A percentile compares a stretch with the other conserved stretches of the same genome.
Evolutionary conservation across 768 basidiomycete species (phyloP).

Genomic region (Daedaleopsis sinensis): DNA sequence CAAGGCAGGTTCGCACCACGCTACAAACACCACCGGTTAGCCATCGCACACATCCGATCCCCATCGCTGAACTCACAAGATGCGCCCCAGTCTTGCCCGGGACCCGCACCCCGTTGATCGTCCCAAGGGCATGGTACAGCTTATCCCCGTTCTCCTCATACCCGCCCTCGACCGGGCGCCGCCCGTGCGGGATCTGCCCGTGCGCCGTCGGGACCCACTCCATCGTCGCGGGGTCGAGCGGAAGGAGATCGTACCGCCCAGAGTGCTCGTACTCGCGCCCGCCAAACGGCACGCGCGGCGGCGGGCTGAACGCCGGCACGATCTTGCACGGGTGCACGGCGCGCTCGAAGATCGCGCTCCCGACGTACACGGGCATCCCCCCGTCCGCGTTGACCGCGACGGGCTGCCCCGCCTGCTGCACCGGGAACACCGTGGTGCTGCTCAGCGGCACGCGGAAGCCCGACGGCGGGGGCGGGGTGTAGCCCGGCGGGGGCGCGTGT

Average conservation of each 20-base stretch:
- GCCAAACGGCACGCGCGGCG: slow-evolving; percentile 62
- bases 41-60: background rate
- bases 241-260: slow-evolving; percentile 76
- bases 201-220: slow-evolving; percentile 69
- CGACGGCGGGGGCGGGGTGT: slow-evolving; percentile 50
- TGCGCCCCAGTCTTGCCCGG: slow-evolving; percentile 78
- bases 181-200: slow-evolving; percentile 60
- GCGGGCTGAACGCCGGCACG: slow-evolving; percentile 55
- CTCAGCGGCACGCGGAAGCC: slow-evolving; percentile 66
- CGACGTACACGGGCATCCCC: slow-evolving; percentile 63
- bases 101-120: slow-evolving; percentile 54
- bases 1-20: slow-evolving; percentile 46
- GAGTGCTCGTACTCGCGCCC: slow-evolving; percentile 60
- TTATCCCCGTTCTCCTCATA: slow-evolving; percentile 70
- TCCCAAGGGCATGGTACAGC: slow-evolving; percentile 68
- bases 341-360: slow-evolving; percentile 65
- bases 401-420: slow-evolving; percentile 47
- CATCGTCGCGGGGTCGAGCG: slow-evolving; percentile 69
- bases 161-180: slow-evolving; percentile 69
- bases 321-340: slow-evolving; percentile 88
- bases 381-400: slow-evolving; percentile 62
- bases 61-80: slow-evolving; percentile 45
- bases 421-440: slow-evolving; percentile 43
- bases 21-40: slow-evolving; percentile 26
- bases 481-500: slow-evolving; percentile 11